Base-by-base conservation (phyloP, 2,329 filamentous ascomycete genomes). In the Tolypocladium tundrense region DNA sequence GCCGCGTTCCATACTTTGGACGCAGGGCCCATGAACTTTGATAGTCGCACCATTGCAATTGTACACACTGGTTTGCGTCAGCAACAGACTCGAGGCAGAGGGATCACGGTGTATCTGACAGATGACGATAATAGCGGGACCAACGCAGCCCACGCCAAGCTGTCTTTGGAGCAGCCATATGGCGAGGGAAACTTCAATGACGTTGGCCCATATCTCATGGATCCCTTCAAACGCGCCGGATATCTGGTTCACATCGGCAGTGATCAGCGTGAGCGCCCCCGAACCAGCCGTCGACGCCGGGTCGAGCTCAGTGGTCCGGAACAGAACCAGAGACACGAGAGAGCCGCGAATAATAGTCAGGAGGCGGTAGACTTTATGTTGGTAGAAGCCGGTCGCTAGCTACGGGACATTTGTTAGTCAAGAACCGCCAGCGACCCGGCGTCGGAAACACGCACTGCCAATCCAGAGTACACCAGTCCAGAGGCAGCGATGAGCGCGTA, bases 81-180 rank as follows among this genome's bases (percentile, higher is more conserved):
- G 52, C 24, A 10, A 39, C 14, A 31, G 14, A 19, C 27, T 4
- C 11, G 16, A n/a, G 4, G 14, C 9, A 19, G 9, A 33, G 24
- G 24, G 21, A 59, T 43, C 2, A 13, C 19, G 13, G 45, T 6
- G 19, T 8, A 40, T 54, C 63, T 57, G 45, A 65, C 64, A 52
- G 11, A 62, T 40, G 10, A 60, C 57, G 0, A 78, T 68, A 0
- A 71, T 71, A 13, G 79, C 70, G 0, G 79, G 79, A 0, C 75
- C 74, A 0, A 74, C 64, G 45, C 75, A 79, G 0, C 76, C 77
- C 1, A 71, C 66, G 0, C 78, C 77, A 4, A 81, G 64, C 53
- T 79, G 72, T 11, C 65, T 65, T 19, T 77, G 69, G 0, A 83
- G 64, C 0, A 82, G 65, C 61, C 72, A 82, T 33, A 76, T 70